phyloP scores from a whole-genome alignment of 2,329 filamentous ascomycete genomes.

The Stenocarpella maydis region DNA sequence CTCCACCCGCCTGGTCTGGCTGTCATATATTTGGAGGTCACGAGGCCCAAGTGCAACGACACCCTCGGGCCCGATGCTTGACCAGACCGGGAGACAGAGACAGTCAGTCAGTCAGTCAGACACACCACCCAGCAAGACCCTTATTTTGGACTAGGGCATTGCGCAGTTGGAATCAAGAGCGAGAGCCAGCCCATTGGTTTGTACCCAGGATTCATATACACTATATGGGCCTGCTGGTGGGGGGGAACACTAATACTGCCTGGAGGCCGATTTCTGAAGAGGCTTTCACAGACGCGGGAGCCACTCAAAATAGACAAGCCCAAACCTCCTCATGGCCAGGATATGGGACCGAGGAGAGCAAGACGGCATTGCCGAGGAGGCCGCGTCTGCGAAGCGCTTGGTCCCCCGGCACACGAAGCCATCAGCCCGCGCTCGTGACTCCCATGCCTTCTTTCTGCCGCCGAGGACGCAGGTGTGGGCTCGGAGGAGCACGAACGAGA shows the following conservation, averaged over 20 bases:
- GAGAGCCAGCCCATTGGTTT: no score
- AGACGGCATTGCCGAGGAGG: neutral
- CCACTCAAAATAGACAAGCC: neutral
- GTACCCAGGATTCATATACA: no score
- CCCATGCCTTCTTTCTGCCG: neutral
- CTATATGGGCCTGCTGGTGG: no score
- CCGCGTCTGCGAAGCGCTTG: neutral
- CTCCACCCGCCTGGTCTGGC: neutral
- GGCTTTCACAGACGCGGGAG: neutral
- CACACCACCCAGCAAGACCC: neutral
- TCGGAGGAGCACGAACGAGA: neutral
- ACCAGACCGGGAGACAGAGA: no score
- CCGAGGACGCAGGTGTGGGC: neutral
- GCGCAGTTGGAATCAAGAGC: no score
- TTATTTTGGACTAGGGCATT: no score
- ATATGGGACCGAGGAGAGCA: neutral
- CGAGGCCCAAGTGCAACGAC: neutral
- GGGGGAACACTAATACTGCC: no score
- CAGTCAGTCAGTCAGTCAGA: no score
- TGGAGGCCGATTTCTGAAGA: no score
- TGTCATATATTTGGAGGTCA: neutral
- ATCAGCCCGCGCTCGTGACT: neutral
- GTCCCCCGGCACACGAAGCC: neutral
- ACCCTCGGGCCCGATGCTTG: neutral
- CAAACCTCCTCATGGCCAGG: neutral